Evolutionary conservation across 345 rosid species (phyloP).

Genomic region (Eucalyptus urophylla): DNA sequence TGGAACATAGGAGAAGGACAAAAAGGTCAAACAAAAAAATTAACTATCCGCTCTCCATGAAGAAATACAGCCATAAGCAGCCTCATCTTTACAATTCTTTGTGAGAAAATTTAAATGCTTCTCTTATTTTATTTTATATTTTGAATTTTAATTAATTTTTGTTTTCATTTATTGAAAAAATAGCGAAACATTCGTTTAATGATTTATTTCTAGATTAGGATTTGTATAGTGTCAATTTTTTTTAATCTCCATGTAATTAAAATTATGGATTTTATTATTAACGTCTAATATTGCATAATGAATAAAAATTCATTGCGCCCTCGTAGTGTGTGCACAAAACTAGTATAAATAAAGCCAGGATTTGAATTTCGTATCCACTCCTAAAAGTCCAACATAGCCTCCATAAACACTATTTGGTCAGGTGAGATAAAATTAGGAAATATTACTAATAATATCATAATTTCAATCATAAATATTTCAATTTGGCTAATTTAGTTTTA

Average conservation of each 20-base stretch:
- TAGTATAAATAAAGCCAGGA: neutral
- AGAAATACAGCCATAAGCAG: neutral
- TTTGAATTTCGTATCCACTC: neutral
- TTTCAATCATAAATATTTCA: neutral
- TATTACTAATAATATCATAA: neutral
- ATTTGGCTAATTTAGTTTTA: rapidly evolving
- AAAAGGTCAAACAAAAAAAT: neutral
- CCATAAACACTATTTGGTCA: neutral
- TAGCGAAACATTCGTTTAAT: neutral
- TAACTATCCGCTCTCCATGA: neutral
- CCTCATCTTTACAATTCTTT: neutral
- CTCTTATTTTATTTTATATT: neutral
- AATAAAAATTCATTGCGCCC: neutral
- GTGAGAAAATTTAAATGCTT: neutral
- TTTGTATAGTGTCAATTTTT: neutral
- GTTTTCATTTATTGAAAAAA: neutral
- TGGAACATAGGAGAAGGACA: neutral
- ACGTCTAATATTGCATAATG: neutral
- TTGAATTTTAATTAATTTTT: neutral
- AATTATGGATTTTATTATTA: neutral
- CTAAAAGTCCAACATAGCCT: neutral
- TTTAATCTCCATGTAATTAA: neutral
- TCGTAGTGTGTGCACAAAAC: neutral
- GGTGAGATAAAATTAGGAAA: neutral
- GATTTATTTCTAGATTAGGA: neutral